These are phyloP conservation scores for Phoma herbarum DNA, from an alignment of 2,329 filamentous ascomycete genomes.

Conservation along the genomic window DNA sequence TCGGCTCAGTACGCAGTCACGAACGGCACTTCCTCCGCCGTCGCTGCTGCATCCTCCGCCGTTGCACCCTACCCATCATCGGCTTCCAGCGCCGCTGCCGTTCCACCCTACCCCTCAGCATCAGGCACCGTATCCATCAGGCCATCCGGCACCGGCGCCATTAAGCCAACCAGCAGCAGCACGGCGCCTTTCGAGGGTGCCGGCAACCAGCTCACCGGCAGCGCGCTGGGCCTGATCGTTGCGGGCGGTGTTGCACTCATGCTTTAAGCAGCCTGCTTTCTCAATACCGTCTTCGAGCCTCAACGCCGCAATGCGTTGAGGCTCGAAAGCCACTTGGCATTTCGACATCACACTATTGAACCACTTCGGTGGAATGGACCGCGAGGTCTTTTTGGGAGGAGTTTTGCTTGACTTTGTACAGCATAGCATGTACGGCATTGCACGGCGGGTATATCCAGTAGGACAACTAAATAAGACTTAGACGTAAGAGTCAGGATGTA, in stretches of 20 bases:
- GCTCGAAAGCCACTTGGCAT: constrained; percentile 3
- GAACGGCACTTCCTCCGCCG: constrained; percentile 35
- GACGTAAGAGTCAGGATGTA: not conserved
- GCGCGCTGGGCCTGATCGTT: constrained; percentile 40
- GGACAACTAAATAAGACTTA: not conserved
- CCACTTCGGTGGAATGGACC: not conserved
- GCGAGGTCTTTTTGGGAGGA: not conserved
- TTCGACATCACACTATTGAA: constrained; percentile 11
- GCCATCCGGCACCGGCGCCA: constrained; percentile 24
- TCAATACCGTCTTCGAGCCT: not conserved
- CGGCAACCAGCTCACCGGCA: constrained; percentile 37
- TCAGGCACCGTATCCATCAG: constrained; percentile 30
- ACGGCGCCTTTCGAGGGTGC: constrained; percentile 41
- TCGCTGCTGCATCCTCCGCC: constrained; percentile 1
- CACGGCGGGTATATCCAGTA: not conserved
- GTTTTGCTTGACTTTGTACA: not conserved
- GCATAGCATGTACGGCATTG: not conserved
- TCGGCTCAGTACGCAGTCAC: constrained; percentile 34
- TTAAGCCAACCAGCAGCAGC: constrained; percentile 25
- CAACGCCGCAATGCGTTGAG: not conserved
- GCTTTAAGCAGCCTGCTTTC: constrained; percentile 19
- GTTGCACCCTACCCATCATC: constrained; percentile 10
- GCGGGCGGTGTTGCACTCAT: constrained; percentile 47
- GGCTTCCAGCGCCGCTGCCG: not conserved
- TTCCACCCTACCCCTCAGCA: constrained; percentile 35